Evolutionary conservation across 495 filamentous ascomycete species (phyloP).

Genomic region (Annulohypoxylon stygium): DNA sequence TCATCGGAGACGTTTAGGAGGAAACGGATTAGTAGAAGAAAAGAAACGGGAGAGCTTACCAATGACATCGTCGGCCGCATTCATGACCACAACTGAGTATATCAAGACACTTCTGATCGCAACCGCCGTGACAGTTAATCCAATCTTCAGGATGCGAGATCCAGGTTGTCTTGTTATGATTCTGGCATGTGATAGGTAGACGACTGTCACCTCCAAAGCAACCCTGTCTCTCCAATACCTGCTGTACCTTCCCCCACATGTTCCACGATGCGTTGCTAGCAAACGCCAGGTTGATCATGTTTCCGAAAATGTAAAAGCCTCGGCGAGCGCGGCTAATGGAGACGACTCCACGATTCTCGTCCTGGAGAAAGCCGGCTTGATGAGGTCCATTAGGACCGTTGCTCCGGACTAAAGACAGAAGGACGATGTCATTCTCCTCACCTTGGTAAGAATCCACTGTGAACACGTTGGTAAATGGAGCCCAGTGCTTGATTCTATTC

Average conservation of each 20-base stretch:
- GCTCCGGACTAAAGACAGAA: constrained; percentile 88
- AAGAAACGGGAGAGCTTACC: constrained; percentile 49
- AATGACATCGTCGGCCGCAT: constrained; percentile 62
- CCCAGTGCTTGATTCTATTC: constrained; percentile 63
- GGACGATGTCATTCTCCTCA: constrained; percentile 89
- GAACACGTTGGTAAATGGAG: constrained; percentile 71
- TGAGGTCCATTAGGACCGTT: constrained; percentile 37
- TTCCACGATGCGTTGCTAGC: constrained; percentile 53
- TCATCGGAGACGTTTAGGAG: not conserved
- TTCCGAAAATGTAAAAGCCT: constrained; percentile 91
- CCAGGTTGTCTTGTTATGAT: constrained; percentile 53
- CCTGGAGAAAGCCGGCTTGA: constrained; percentile 73
- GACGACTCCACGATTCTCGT: constrained; percentile 86
- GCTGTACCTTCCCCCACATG: constrained; percentile 56
- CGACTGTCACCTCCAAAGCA: constrained; percentile 38
- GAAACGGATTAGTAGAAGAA: not conserved
- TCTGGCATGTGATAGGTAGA: constrained; percentile 58
- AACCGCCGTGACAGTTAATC: constrained; percentile 71
- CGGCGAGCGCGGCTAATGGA: constrained; percentile 87
- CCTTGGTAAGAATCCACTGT: constrained; percentile 97
- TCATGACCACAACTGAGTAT: constrained; percentile 57
- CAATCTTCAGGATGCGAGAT: constrained; percentile 64
- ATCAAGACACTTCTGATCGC: constrained; percentile 63
- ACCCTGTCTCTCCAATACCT: constrained; percentile 51
- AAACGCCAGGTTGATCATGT: constrained; percentile 66